Evolutionary conservation across 2,329 filamentous ascomycete genomes (phyloP), one percentile per base, ranked within the genome.

Genomic region (Ciborinia camelliae): DNA sequence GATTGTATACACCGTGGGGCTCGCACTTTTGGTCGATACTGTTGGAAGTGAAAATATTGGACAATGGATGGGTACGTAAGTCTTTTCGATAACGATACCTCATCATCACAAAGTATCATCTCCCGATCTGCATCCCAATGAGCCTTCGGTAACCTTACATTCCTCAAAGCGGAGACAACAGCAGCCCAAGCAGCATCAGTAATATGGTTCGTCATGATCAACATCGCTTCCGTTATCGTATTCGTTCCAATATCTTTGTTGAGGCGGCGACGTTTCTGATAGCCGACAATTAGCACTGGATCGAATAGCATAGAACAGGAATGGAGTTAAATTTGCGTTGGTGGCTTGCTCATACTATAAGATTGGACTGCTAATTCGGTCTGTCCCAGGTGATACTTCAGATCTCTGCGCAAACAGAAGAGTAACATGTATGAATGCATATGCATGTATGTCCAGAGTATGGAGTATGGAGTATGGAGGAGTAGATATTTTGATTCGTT

Each of bases 131-230:
- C 79, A 75, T 98, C 92, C 88, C 91, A 99, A 76, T 86, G 86
- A 18, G 93, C 92, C 59, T 80, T 80, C 0, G 95, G 95, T 14
- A 99, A 79, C 65, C 82, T 85, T 5, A 91, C 94, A 76, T 95
- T 86, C 62, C 81, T 82, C 66, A 99, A 79, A 8, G 95, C 94
- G 10, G 93, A 91, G 26, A 97, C 77, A 0, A 96, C 83, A 15
- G 92, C 88, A 0, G 89, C 84, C 93, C 94, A 98, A 0, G 92
- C 91, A 0, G 91, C 90, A 73, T 99, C 94, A 69, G 51, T 86
- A 82, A 75, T 92, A 95, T 37, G 82, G 83, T 41, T 84, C 82
- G 51, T 86, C 78, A 7, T 61, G 54, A 3, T 82, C 86, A 18
- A 70, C 75, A 63, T 92, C 90, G 74, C 91, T 92, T 10, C 90